Percentiles rank a stretch among this genome's conserved stretches.
Conservation (phyloP, 2,329 filamentous ascomycete species). For the Hypomyces rosellus region DNA sequence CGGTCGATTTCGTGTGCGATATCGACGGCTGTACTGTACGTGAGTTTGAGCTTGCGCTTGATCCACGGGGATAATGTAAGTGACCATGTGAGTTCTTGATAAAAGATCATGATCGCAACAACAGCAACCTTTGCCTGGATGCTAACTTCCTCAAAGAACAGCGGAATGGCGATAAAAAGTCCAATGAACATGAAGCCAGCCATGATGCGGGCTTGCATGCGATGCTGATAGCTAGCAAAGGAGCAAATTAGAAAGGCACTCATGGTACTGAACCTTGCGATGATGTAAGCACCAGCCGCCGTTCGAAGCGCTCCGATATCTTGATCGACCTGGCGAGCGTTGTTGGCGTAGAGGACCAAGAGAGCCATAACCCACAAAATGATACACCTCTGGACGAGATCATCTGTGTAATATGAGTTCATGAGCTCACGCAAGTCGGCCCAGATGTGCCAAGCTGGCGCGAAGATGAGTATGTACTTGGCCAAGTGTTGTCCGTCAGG, state of each 20-base stretch:
- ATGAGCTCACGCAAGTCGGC: constrained; percentile 43
- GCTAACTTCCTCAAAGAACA: constrained; percentile 37
- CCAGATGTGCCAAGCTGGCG: constrained; percentile 46
- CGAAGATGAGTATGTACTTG: constrained; percentile 43
- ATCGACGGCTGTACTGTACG: constrained; percentile 42
- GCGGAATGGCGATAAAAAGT: constrained; percentile 35
- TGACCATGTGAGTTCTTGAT: constrained; percentile 38
- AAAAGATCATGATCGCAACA: constrained; percentile 34
- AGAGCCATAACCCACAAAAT: constrained; percentile 47
- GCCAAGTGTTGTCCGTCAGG: constrained; percentile 36
- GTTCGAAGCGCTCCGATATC: constrained; percentile 39
- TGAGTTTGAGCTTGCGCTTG: constrained; percentile 35
- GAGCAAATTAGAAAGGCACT: constrained; percentile 36
- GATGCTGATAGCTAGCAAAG: constrained; percentile 42
- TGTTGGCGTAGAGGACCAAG: constrained; percentile 43
- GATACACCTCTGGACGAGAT: constrained; percentile 38
- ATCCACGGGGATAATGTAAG: constrained; percentile 38
- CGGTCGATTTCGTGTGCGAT: constrained; percentile 44
- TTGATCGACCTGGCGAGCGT: constrained; percentile 36
- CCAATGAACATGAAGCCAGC: constrained; percentile 34
- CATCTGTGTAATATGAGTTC: constrained; percentile 48
- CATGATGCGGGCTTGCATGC: constrained; percentile 38
- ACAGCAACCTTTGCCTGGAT: constrained; percentile 35
- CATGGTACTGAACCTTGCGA: constrained; percentile 35
- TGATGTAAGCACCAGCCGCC: constrained; percentile 40